Evolutionary conservation across 768 basidiomycete genomes (phyloP), one percentile per base, ranked within the genome.

Genomic region (Gymnopilus dilepis): DNA sequence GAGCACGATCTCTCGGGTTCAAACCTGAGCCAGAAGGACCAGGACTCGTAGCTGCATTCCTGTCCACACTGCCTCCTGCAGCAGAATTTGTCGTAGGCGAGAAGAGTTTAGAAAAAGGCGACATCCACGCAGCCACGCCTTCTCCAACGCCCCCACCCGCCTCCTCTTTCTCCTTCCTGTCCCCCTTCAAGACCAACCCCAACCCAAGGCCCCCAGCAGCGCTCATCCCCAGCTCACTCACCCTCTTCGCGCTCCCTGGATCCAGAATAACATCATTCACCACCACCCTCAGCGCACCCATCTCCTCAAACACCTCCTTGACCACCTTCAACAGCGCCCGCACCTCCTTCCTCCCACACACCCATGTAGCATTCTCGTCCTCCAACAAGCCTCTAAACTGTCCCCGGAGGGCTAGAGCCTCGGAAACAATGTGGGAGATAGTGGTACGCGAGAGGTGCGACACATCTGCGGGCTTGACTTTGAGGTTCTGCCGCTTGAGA

Each of bases 241-340:
- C 77, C 69, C 83, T 86, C 2, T 74, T 65, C 4, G 96, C 96
- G 37, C 87, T 79, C 1, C 84, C 75, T 17, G 97, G 97, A 59
- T 99, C 95, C 22, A 99, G 83, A 48, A 95, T 89, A 43, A 98
- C 81, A 58, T 96, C 90, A 70, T 99, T 99, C 63, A 99, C 77
- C 38, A 89, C 84, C 33, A 87, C 85, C 54, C 95, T 87, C 68
- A 98, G 78, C 65, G 89, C 83, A 1, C 92, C 91, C 71, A 97
- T 81, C 70, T 97, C 94, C 41, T 80, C 80, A 64, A 99, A 92
- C 22, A 89, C 75, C 63, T 99, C 96, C 70, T 87, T 90, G 74
- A 97, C 82, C 42, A 98, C 75, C 69, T 90, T 94, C 78, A 98
- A 86, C 54, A 99, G 75, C 7, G 82, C 76, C 11, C 92, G 86